Evolutionary conservation across 1,284 basidiomycete species (phyloP), one percentile per base, ranked within the genome.

Genomic region (Vanrija humicola): DNA sequence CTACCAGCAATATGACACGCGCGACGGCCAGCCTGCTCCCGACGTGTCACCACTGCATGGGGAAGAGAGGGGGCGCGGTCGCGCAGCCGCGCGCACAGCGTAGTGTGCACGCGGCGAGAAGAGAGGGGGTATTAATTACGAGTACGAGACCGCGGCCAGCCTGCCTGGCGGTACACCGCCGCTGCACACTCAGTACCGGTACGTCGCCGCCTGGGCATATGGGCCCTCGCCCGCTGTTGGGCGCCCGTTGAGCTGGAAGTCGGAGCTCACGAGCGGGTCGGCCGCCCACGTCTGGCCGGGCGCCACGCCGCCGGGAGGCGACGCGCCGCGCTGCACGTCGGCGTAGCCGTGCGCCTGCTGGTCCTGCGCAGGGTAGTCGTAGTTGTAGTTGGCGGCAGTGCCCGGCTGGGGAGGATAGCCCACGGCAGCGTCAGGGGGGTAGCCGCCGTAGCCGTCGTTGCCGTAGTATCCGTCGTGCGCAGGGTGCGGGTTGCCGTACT

Each of bases 121-220:
- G 34, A 12, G 12, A 14, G 34, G 14, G 12, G 34, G 34, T 15
- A 34, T 34, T 34, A 34, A 34, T 34, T 34, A 34, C 34, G 12
- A 34, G 14, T 7, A 7, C 28, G 28, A 29, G 10, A 12, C 28
- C 28, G 28, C 10, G 28, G 28, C 28, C 7, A 29, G 10, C 28
- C 7, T 12, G 28, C 34, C 34, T 14, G 14, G 2, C 34, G 21
- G 10, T 15, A 34, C 34, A 34, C n/a, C 48, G 15, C 14, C n/a
- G n/a, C n/a, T n/a, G n/a, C n/a, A n/a, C n/a, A n/a, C n/a, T 19
- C 46, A 61, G 59, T 61, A 57, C 40, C 72, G 56, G 55, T 70
- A 71, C 34, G 66, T 61, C 14, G 72, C 69, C 5, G 72, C 72
- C 61, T 74, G 72, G 23, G 72, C 69, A 52, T 74, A 74, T 48